phyloP scores from a whole-genome alignment of 2,329 filamentous ascomycete species.

The Oidium heveae region DNA sequence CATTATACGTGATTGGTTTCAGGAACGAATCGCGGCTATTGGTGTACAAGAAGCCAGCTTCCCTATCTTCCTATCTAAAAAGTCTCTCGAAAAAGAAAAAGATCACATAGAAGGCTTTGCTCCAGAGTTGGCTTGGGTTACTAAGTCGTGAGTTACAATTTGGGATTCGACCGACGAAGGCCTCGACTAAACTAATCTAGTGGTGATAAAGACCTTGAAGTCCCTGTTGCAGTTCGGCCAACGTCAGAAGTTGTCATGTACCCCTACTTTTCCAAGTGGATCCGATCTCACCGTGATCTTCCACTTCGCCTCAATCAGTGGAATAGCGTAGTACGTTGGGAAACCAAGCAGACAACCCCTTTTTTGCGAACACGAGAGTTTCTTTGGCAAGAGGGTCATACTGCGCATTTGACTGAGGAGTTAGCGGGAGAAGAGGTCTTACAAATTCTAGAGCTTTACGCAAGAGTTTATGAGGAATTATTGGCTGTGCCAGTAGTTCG shows the following conservation, averaged over 20 bases:
- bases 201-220: conserved; percentile 81
- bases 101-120: conserved; percentile 98
- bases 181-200: conserved; percentile 18
- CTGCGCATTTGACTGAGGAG: conserved; percentile 66
- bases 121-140: conserved; percentile 74
- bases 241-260: conserved; percentile 71
- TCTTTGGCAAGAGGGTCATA: conserved; percentile 73
- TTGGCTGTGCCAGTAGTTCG: conserved; percentile 87
- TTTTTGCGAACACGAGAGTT: conserved; percentile 90
- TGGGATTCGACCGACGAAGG: background rate
- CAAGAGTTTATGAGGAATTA: conserved; percentile 74
- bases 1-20: conserved; percentile 40
- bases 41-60: conserved; percentile 93
- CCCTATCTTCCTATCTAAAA: conserved; percentile 80
- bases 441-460: conserved; percentile 82
- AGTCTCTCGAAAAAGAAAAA: conserved; percentile 59
- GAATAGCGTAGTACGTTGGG: conserved; percentile 88
- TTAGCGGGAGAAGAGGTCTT: conserved; percentile 66
- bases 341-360: conserved; percentile 74
- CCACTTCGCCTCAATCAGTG: conserved; percentile 91
- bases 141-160: conserved; percentile 37
- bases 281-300: conserved; percentile 83
- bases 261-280: conserved; percentile 90
- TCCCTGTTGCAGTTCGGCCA: conserved; percentile 40
- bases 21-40: conserved; percentile 59